These are phyloP conservation scores for Xerocomellus amylosporus DNA, from an alignment of 768 basidiomycete genomes.

Conservation along the genomic window DNA sequence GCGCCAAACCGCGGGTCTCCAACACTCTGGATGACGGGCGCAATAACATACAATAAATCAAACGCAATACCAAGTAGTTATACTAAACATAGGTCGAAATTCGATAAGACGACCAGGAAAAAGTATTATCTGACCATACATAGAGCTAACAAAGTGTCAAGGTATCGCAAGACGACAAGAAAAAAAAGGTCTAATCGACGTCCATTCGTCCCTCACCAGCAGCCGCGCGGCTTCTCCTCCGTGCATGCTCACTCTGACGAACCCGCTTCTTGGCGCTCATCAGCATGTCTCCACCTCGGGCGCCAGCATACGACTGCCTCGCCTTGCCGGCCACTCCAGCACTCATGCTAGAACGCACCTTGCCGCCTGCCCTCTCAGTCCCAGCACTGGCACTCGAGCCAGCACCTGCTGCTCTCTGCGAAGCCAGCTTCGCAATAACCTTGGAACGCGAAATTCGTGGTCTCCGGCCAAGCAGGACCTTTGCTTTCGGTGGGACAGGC, in stretches of 20 bases:
- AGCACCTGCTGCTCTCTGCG: conserved; percentile 52
- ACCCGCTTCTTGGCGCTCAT: conserved; percentile 70
- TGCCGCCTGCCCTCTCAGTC: conserved; percentile 27
- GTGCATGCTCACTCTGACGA: conserved; percentile 73
- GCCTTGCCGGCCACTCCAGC: conserved; percentile 28
- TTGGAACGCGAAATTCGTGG: conserved; percentile 81
- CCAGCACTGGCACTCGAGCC: conserved; percentile 9
- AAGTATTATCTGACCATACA: conserved; percentile 15
- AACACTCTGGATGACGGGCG: not conserved
- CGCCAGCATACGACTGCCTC: conserved; percentile 23
- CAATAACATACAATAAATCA: conserved; percentile 10
- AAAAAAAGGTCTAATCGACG: conserved; percentile 6
- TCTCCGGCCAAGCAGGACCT: conserved; percentile 46
- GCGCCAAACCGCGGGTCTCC: not conserved
- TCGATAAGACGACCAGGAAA: not conserved
- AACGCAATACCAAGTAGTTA: not conserved
- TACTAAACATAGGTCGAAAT: not conserved
- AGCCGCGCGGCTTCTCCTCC: conserved; percentile 48
- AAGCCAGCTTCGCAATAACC: conserved; percentile 72
- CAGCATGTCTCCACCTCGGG: conserved; percentile 38
- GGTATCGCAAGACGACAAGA: conserved; percentile 4
- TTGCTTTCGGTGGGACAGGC: conserved; percentile 27
- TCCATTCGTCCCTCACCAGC: conserved; percentile 16
- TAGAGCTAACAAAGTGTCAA: conserved; percentile 6
- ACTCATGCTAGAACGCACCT: conserved; percentile 53